A percentile compares a stretch with the other conserved stretches of the same genome.
phyloP scores from a whole-genome alignment of 202 grass and related monocot species.

The Setaria italica region DNA sequence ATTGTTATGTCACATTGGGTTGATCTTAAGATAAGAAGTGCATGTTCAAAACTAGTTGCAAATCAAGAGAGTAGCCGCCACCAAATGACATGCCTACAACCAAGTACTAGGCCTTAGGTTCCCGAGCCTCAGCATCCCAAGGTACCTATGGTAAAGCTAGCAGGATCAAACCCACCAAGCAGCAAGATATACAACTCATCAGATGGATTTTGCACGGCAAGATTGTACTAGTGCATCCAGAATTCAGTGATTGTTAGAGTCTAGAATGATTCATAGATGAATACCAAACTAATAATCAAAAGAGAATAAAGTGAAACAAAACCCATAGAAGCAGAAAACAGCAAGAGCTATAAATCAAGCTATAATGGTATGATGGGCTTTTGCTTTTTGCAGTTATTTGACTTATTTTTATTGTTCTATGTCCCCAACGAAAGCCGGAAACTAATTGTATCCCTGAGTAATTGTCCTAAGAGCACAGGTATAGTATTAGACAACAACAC shows the following conservation, averaged over 20 bases:
- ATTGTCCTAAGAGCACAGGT: background rate
- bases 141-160: background rate
- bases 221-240: background rate
- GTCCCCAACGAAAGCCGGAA: background rate
- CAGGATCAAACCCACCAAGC: conserved; percentile 1
- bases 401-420: conserved; percentile 4
- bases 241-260: background rate
- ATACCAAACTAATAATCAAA: background rate
- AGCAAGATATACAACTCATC: conserved; percentile 18
- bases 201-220: conserved; percentile 1
- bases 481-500: background rate
- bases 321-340: background rate
- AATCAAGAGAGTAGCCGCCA: conserved; percentile 1
- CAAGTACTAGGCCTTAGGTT: background rate
- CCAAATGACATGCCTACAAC: background rate
- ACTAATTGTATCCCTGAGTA: background rate
- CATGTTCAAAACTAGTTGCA: background rate
- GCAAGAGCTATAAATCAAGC: conserved; percentile 5
- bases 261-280: background rate
- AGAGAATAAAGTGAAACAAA: background rate
- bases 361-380: background rate
- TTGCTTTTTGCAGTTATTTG: background rate
- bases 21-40: conserved; percentile 7
- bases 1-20: background rate
- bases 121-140: background rate